Evolutionary conservation across 495 filamentous ascomycete genomes (phyloP).

Genomic region (Neurospora pannonica): DNA sequence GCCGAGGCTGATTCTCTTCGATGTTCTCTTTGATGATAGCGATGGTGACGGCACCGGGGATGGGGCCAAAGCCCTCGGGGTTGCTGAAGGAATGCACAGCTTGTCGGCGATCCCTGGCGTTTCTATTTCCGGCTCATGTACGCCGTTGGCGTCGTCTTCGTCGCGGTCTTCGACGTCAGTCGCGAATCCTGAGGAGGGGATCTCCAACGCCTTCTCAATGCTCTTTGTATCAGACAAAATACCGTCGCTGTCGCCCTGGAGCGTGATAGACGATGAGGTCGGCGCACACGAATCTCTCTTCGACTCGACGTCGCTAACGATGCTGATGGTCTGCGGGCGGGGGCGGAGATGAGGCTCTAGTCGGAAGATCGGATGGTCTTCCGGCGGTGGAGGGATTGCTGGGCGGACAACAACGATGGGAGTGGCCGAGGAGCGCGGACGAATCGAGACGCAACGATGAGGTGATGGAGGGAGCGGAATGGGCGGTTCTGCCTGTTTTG

Average conservation of each 20-base stretch:
- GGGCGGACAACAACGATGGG: constrained; percentile 28
- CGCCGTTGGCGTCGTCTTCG: neutral
- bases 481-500: constrained; percentile 44
- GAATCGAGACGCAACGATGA: constrained; percentile 15
- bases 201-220: neutral
- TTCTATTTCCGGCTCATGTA: neutral
- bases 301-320: constrained; percentile 9
- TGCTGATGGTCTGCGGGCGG: constrained; percentile 6
- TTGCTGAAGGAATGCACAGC: neutral
- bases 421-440: neutral
- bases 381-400: constrained; percentile 32
- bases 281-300: constrained; percentile 47
- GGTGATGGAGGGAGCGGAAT: constrained; percentile 42
- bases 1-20: neutral
- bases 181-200: neutral
- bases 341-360: constrained; percentile 18
- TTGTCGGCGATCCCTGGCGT: neutral
- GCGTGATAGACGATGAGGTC: constrained; percentile 38
- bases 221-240: neutral
- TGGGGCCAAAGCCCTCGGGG: neutral
- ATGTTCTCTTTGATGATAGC: neutral
- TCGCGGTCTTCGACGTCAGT: neutral
- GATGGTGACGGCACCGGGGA: neutral
- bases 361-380: constrained; percentile 39
- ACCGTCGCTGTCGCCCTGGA: constrained; percentile 26